phyloP scores from a whole-genome alignment of 1,284 basidiomycete species.

The Puccinia coronata region DNA sequence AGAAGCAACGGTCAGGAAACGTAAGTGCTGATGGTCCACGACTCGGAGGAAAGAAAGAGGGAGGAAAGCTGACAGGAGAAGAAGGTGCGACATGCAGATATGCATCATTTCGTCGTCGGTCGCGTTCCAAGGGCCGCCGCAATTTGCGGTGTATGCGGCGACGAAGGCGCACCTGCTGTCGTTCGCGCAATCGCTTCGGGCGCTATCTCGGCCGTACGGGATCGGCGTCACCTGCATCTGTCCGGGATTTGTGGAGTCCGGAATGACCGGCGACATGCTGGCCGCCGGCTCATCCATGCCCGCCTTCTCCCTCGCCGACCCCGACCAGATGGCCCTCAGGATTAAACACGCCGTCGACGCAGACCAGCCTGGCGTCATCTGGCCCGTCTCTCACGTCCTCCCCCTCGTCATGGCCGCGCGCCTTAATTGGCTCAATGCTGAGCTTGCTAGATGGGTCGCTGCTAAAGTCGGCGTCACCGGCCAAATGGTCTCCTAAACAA shows the following conservation, averaged over 20 bases:
- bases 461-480: slow-evolving; percentile 45
- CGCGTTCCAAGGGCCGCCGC: slow-evolving; percentile 37
- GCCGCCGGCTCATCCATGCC: slow-evolving; percentile 45
- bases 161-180: slow-evolving; percentile 47
- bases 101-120: slow-evolving; percentile 46
- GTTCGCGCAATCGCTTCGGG: slow-evolving; percentile 33
- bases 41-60: background rate
- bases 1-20: slow-evolving; percentile 45
- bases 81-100: slow-evolving; percentile 2
- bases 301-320: slow-evolving; percentile 8
- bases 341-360: slow-evolving; percentile 29
- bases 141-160: slow-evolving; percentile 45
- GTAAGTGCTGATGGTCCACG: background rate
- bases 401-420: slow-evolving; percentile 32
- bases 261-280: slow-evolving; percentile 41
- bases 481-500: slow-evolving; percentile 45
- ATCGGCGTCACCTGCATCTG: slow-evolving; percentile 37
- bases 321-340: slow-evolving; percentile 31
- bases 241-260: slow-evolving; percentile 49
- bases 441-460: slow-evolving; percentile 35
- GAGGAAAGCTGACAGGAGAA: background rate
- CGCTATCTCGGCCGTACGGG: slow-evolving; percentile 17
- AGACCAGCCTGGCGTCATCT: slow-evolving; percentile 28
- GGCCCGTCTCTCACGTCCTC: slow-evolving; percentile 46
- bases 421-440: slow-evolving; percentile 38